Percentiles rank a stretch among this genome's conserved stretches.
Conservation (phyloP, 441 rosid species). For the Arabidopsis lyrata region DNA sequence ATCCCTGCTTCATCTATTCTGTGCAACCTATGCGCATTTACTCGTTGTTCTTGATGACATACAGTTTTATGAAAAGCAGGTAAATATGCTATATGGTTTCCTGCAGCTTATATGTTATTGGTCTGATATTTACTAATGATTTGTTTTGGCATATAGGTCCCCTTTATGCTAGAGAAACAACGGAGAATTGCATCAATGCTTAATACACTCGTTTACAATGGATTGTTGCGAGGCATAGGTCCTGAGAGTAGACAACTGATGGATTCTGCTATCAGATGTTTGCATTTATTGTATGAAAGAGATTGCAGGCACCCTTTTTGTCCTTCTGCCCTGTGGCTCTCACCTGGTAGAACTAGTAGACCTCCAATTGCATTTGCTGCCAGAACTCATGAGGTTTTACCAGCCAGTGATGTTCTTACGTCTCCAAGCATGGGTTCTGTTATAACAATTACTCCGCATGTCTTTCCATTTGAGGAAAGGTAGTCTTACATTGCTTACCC, state of each 20-base stretch:
- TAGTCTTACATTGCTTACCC: constrained; percentile 39
- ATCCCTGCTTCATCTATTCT: constrained; percentile 90
- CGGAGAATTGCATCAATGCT: constrained; percentile 81
- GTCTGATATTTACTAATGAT: constrained; percentile 42
- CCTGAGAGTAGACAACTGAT: constrained; percentile 69
- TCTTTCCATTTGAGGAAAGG: constrained; percentile 99
- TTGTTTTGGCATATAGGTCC: constrained; percentile 64
- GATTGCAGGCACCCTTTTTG: constrained; percentile 96
- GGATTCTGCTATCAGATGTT: constrained; percentile 91
- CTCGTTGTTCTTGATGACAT: constrained; percentile 98
- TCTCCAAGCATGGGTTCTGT: constrained; percentile 72
- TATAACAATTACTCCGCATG: constrained; percentile 85
- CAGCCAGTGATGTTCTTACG: constrained; percentile 56
- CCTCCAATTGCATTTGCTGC: constrained; percentile 96
- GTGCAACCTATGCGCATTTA: constrained; percentile 91
- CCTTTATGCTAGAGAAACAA: constrained; percentile 87
- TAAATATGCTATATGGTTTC: constrained; percentile 43
- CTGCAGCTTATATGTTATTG: constrained; percentile 33
- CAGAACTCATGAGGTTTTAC: constrained; percentile 79
- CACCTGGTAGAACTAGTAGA: constrained; percentile 84
- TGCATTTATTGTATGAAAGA: constrained; percentile 97
- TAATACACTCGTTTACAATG: constrained; percentile 90
- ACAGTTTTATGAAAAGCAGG: constrained; percentile 99
- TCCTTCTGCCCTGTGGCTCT: constrained; percentile 91
- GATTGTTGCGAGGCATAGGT: constrained; percentile 58